phyloP scores from a whole-genome alignment of 1,284 basidiomycete genomes.

The Xerocomus nothofagi region DNA sequence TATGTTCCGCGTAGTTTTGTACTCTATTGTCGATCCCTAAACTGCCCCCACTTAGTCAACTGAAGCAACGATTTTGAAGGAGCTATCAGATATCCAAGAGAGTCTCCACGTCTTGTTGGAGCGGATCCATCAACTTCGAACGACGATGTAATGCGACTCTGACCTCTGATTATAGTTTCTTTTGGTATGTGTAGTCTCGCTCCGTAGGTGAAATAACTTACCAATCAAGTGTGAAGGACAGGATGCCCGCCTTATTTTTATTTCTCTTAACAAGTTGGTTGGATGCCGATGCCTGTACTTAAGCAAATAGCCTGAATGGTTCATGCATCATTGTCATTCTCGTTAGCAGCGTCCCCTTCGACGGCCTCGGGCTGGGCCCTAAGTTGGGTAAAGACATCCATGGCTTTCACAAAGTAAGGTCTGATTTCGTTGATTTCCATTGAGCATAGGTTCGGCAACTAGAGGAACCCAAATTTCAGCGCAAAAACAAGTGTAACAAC shows the following conservation, averaged over 20 bases:
- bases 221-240: not conserved
- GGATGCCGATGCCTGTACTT: slow-evolving; percentile 1
- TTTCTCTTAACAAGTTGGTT: not conserved
- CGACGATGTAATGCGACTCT: slow-evolving; percentile 8
- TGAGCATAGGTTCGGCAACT: slow-evolving; percentile 85
- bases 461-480: not conserved
- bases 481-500: not conserved
- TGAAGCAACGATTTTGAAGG: slow-evolving; percentile 65
- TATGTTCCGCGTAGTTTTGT: slow-evolving; percentile 37
- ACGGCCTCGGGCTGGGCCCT: slow-evolving; percentile 33
- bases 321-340: slow-evolving; percentile 11
- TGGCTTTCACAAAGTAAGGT: slow-evolving; percentile 84
- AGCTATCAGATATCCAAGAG: slow-evolving; percentile 59
- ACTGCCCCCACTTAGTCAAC: slow-evolving; percentile 54
- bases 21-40: slow-evolving; percentile 7
- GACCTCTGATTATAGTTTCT: not conserved
- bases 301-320: not conserved
- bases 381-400: slow-evolving; percentile 60
- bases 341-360: slow-evolving; percentile 6
- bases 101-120: slow-evolving; percentile 57
- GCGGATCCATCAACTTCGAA: slow-evolving; percentile 42
- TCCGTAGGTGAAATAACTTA: slow-evolving; percentile 4
- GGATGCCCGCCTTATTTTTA: not conserved
- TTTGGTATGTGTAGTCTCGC: not conserved
- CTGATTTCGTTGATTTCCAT: slow-evolving; percentile 93